Evolutionary conservation across 495 filamentous ascomycete genomes (phyloP).

Genomic region (Halenospora varia): DNA sequence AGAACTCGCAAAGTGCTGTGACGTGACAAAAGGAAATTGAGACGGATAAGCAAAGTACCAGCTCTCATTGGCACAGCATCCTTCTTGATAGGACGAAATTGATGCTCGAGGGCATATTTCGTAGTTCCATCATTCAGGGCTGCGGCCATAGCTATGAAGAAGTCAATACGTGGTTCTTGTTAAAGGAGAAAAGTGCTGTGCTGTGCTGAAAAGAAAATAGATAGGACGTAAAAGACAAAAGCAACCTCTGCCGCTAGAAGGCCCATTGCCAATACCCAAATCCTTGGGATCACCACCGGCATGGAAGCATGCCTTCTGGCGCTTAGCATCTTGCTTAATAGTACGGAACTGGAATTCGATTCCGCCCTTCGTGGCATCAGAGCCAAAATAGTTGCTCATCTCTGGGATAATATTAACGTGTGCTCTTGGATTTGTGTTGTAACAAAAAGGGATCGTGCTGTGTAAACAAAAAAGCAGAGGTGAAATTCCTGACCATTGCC

Average conservation of each 20-base stretch:
- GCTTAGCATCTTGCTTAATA: constrained; percentile 19
- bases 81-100: constrained; percentile 37
- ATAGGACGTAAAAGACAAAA: not conserved
- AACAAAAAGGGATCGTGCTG: too few species aligned
- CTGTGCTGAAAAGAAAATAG: not conserved
- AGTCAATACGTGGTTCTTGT: not conserved
- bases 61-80: constrained; percentile 32
- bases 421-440: too few species aligned
- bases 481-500: constrained; percentile 7
- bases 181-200: not conserved
- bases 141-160: constrained; percentile 18
- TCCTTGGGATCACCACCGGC: constrained; percentile 18
- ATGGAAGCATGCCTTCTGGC: constrained; percentile 7
- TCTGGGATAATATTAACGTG: constrained; percentile 5
- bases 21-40: not conserved
- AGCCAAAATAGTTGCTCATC: constrained; percentile 21
- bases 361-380: constrained; percentile 13
- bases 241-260: not conserved
- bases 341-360: constrained; percentile 20
- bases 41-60: constrained; percentile 15
- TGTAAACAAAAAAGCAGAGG: too few species aligned
- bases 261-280: constrained; percentile 18
- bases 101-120: constrained; percentile 38
- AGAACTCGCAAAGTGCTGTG: not conserved
- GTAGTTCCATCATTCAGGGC: constrained; percentile 33